Evolutionary conservation across 306 rosid genomes (phyloP).

Genomic region (Malus asiatica): DNA sequence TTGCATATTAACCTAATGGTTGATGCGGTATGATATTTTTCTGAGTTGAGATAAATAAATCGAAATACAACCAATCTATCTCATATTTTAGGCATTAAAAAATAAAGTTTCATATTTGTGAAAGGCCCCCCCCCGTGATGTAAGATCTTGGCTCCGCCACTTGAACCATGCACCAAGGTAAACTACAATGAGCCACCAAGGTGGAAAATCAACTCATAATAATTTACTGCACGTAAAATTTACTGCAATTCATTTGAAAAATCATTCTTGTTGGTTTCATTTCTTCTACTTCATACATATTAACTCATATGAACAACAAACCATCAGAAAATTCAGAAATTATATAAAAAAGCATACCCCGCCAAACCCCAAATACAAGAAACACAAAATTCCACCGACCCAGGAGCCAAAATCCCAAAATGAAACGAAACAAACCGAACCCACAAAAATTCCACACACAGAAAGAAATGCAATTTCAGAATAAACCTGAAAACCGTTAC

Average conservation of each 20-base stretch:
- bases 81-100: no score
- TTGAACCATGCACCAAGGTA: no score
- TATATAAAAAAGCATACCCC: not conserved
- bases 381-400: not conserved
- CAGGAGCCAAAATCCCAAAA: not conserved
- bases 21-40: no score
- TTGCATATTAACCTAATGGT: no score
- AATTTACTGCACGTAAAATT: not conserved
- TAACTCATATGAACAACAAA: not conserved
- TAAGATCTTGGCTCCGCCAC: no score
- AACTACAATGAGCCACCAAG: not conserved
- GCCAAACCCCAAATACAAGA: not conserved
- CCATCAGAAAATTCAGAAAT: not conserved
- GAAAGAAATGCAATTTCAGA: not conserved
- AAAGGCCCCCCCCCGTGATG: no score
- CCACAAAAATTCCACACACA: not conserved
- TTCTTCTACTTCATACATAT: not conserved
- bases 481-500: slow-evolving; percentile 9
- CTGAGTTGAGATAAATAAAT: no score
- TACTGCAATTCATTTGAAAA: not conserved
- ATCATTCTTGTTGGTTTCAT: not conserved
- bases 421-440: not conserved
- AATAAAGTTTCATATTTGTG: no score
- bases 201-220: not conserved
- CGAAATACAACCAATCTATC: no score